Evolutionary conservation across 23 red algal species (phyloP).

Genomic region (Pyropia haitanensis): DNA sequence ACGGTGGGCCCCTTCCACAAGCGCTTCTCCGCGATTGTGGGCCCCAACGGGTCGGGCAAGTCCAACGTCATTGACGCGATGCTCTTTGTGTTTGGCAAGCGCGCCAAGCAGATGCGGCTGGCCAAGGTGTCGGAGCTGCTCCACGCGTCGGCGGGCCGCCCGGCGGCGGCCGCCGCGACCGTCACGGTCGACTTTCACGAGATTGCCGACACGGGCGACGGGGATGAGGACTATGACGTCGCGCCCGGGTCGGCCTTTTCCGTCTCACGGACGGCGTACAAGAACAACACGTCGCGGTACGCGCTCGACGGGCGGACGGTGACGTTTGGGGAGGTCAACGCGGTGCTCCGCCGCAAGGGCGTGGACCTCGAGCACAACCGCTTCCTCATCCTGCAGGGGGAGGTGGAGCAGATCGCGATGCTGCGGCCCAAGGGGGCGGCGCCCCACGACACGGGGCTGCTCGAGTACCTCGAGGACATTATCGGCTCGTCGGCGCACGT

Average conservation of each 20-base stretch:
- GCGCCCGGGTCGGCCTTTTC: slow-evolving; percentile 43
- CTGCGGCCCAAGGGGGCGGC: slow-evolving; percentile 79
- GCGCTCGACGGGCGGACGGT: slow-evolving; percentile 47
- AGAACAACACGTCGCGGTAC: slow-evolving; percentile 80
- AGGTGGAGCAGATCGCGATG: slow-evolving; percentile 96
- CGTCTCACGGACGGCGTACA: slow-evolving; percentile 58
- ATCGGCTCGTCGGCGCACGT: slow-evolving; percentile 67
- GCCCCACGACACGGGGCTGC: slow-evolving; percentile 73
- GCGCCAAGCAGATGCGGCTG: slow-evolving; percentile 85
- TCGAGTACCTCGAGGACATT: slow-evolving; percentile 99
- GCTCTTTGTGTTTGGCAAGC: slow-evolving; percentile 95
- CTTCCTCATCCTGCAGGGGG: slow-evolving; percentile 99
- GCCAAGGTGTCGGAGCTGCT: slow-evolving; percentile 81
- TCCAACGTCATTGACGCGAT: slow-evolving; percentile 97
- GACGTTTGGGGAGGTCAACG: slow-evolving; percentile 50
- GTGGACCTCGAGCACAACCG: slow-evolving; percentile 95
- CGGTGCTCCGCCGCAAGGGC: slow-evolving; percentile 68
- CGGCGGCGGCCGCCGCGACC: slow-evolving; percentile 40
- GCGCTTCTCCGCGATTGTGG: slow-evolving; percentile 85
- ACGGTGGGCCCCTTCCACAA: slow-evolving; percentile 92
- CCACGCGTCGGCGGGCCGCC: slow-evolving; percentile 52
- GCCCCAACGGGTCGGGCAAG: slow-evolving; percentile 95
- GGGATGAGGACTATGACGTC: slow-evolving; percentile 40
- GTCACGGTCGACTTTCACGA: slow-evolving; percentile 87
- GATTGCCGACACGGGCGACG: slow-evolving; percentile 70